These are phyloP conservation scores for Ogataea trehaloabstinens DNA, from an alignment of 805 yeast species.

Conservation along the genomic window DNA sequence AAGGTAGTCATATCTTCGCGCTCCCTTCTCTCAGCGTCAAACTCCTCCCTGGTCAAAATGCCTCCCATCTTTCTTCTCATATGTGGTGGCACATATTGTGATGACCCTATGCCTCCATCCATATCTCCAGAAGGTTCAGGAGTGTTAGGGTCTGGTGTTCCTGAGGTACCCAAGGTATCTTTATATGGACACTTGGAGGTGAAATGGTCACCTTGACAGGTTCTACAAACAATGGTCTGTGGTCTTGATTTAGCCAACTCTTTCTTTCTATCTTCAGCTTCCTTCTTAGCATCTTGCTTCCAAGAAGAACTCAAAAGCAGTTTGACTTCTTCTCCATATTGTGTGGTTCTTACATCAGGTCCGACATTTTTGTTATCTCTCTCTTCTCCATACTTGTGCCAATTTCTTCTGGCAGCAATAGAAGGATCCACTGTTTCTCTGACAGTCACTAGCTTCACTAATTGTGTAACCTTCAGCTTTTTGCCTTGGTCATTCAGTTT, in stretches of 20 bases:
- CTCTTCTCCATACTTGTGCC: constrained; percentile 89
- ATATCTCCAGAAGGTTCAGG: constrained; percentile 8
- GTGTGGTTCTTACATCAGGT: constrained; percentile 86
- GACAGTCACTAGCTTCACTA: constrained; percentile 70
- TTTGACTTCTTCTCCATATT: constrained; percentile 79
- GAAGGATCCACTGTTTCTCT: constrained; percentile 80
- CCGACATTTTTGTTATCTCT: constrained; percentile 66
- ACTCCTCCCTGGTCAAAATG: constrained; percentile 24
- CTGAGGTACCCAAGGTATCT: constrained; percentile 64
- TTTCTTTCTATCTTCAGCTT: constrained; percentile 52
- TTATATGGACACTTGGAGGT: constrained; percentile 95
- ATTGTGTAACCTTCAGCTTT: constrained; percentile 85
- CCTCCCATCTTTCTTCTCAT: constrained; percentile 43
- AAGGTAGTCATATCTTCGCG: constrained; percentile 87
- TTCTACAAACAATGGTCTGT: constrained; percentile 67
- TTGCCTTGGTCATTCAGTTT: constrained; percentile 74
- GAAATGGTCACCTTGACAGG: constrained; percentile 92
- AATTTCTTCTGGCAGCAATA: constrained; percentile 83
- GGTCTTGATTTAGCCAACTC: constrained; percentile 53
- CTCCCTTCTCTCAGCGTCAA: constrained; percentile 39
- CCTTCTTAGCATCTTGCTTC: constrained; percentile 75
- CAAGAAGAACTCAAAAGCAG: constrained; percentile 72
- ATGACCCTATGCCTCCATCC: constrained; percentile 17
- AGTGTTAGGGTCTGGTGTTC: constrained; percentile 7
- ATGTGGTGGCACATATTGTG: constrained; percentile 64